Percentiles rank a stretch among this genome's conserved stretches.
phyloP scores from a whole-genome alignment of 257 asterid genomes.

The Solanum virginianum region DNA sequence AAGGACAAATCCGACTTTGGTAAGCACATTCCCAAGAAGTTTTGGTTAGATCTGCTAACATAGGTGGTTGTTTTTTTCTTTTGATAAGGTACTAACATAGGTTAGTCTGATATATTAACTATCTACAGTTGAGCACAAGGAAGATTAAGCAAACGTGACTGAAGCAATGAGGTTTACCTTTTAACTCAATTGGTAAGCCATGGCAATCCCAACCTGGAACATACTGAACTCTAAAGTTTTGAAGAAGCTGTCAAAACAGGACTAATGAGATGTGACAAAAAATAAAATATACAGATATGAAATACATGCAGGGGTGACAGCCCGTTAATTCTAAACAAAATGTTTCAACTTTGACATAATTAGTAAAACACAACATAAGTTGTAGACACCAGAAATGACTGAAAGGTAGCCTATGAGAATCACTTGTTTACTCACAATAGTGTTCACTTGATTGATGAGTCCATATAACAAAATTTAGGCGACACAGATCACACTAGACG shows the following conservation, averaged over 20 bases:
- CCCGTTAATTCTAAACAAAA: neutral
- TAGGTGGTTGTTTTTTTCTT: neutral
- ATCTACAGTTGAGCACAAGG: neutral
- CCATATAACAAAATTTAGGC: neutral
- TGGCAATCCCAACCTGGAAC: conserved; percentile 99
- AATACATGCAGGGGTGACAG: neutral
- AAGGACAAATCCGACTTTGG: neutral
- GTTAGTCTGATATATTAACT: neutral
- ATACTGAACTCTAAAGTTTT: conserved; percentile 69
- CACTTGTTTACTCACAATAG: neutral
- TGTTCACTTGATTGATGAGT: neutral
- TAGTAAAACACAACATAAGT: neutral
- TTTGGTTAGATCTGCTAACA: neutral
- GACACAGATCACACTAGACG: neutral
- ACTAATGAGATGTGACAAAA: neutral
- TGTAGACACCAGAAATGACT: neutral
- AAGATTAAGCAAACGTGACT: neutral
- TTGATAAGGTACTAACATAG: neutral
- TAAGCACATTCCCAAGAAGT: neutral
- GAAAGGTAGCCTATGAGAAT: neutral
- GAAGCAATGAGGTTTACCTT: conserved; percentile 50
- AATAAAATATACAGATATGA: neutral
- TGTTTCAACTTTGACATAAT: neutral
- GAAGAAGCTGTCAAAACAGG: conserved; percentile 63
- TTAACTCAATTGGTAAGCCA: conserved; percentile 95